Evolutionary conservation across 768 basidiomycete genomes (phyloP).

Genomic region (Pleurotus platypus): DNA sequence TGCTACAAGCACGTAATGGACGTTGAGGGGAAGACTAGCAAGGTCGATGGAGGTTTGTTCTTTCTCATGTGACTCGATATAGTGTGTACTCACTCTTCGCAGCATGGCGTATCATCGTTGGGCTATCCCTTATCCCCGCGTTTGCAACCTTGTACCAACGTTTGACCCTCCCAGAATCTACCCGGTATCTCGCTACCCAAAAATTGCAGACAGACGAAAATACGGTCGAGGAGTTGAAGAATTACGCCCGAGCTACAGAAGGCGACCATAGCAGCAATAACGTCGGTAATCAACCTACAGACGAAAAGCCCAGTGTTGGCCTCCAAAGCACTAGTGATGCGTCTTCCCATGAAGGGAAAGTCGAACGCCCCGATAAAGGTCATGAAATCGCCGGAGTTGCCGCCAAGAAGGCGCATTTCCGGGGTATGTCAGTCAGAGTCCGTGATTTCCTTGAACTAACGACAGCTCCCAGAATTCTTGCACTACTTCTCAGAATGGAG

Average conservation of each 20-base stretch:
- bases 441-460: not conserved
- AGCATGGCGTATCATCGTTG: conserved; percentile 74
- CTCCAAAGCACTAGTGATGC: not conserved
- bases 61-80: not conserved
- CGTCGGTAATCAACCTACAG: not conserved
- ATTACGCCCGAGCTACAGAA: conserved; percentile 30
- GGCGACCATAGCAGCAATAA: conserved; percentile 4
- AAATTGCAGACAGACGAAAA: conserved; percentile 24
- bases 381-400: conserved; percentile 15
- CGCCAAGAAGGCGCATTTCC: conserved; percentile 49
- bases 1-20: conserved; percentile 66
- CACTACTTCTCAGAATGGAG: conserved; percentile 71
- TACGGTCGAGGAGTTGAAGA: conserved; percentile 28
- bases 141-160: conserved; percentile 75
- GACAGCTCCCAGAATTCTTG: conserved; percentile 45
- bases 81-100: not conserved
- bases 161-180: conserved; percentile 68
- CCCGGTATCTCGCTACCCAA: conserved; percentile 45
- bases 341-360: too few relatives aligned
- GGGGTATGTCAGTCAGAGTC: conserved; percentile 25
- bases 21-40: conserved; percentile 49
- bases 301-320: not conserved
- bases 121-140: conserved; percentile 68
- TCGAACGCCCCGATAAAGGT: too few relatives aligned
- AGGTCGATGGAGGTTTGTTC: conserved; percentile 67